A percentile compares a stretch with the other conserved stretches of the same genome.
These are phyloP conservation scores for Rhizopogon roseolus DNA, from an alignment of 768 basidiomycete species.

Conservation along the genomic window DNA sequence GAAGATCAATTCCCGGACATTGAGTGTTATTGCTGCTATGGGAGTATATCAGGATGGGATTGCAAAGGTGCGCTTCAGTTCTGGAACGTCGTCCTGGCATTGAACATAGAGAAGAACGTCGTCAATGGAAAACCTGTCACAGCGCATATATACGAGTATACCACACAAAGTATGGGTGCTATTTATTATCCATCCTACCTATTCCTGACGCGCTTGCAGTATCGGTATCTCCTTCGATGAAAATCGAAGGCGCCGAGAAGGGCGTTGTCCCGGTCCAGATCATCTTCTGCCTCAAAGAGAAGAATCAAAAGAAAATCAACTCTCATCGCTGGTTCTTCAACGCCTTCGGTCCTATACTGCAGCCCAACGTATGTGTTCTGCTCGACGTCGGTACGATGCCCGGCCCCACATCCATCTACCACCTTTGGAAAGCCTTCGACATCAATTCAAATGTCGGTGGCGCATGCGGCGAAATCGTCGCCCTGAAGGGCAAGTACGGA, in stretches of 20 bases:
- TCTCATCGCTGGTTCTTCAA: conserved; percentile 96
- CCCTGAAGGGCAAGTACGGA: conserved; percentile 82
- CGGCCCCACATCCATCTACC: conserved; percentile 85
- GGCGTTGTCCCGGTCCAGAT: conserved; percentile 87
- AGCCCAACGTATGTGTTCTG: conserved; percentile 89
- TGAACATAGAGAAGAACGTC: conserved; percentile 42
- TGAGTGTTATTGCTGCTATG: conserved; percentile 88
- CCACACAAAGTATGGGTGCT: conserved; percentile 69
- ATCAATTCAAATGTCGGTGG: conserved; percentile 89
- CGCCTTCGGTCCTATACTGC: conserved; percentile 74
- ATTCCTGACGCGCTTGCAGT: conserved; percentile 37
- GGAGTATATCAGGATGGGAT: conserved; percentile 94
- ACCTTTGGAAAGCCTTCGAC: conserved; percentile 93
- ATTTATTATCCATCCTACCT: background rate
- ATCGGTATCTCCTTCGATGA: conserved; percentile 74
- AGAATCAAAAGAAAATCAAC: conserved; percentile 96
- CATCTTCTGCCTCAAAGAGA: conserved; percentile 89
- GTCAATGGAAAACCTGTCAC: conserved; percentile 80
- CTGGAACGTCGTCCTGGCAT: background rate
- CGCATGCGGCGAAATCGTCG: conserved; percentile 95
- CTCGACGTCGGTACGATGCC: conserved; percentile 88
- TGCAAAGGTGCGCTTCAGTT: conserved; percentile 56
- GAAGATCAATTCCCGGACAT: conserved; percentile 80
- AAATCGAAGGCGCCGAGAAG: conserved; percentile 74
- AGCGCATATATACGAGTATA: conserved; percentile 93